Evolutionary conservation across 495 filamentous ascomycete species (phyloP), one percentile per base, ranked within the genome.

Genomic region (Hyaloscypha finlandica): DNA sequence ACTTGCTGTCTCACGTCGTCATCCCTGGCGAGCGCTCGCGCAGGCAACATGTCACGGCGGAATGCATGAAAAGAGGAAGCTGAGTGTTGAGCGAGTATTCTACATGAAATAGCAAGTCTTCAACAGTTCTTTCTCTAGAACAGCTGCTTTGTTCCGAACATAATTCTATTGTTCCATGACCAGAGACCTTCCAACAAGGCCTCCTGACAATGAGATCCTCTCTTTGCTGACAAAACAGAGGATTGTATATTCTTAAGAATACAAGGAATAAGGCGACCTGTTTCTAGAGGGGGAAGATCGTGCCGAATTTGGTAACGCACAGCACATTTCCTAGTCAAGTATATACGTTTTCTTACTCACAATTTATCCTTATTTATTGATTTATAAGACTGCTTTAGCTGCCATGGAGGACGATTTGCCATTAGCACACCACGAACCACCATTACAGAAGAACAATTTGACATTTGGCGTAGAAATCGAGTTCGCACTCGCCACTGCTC

Each of bases 391-490:
- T 25, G 25, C 2, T 25, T 25, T 12, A 37, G 12, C 35, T 37
- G 3, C 6, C 35, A 37, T 37, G 35, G 35, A 37, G 12, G 35
- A 37, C 6, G 35, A 37, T 37, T 37, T 3, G 35, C 35, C 35
- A 6, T 37, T 37, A 12, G 12, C 0, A 6, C 8, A 37, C 35
- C 3, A 37, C 0, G 35, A 6, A 8, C 35, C 35, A 12, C 12
- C 6, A 6, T 12, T 12, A 37, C 35, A 12, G 12, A 37, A 12
- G 35, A 8, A 6, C 0, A 31, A 37, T 2, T 39, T 63, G 4
- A 63, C 39, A 8, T 63, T 63, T 39, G 61, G 61, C 1, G 8
- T 63, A n/a, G 61, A 63, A 29, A 52, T 63, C 42, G 61, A 63
- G n/a, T 63, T 63, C 61, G 48, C 39, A 4, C 9, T 63, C 2